Conservation (phyloP, 164 flowering plant genomes). For the Buxus sempervirens region DNA sequence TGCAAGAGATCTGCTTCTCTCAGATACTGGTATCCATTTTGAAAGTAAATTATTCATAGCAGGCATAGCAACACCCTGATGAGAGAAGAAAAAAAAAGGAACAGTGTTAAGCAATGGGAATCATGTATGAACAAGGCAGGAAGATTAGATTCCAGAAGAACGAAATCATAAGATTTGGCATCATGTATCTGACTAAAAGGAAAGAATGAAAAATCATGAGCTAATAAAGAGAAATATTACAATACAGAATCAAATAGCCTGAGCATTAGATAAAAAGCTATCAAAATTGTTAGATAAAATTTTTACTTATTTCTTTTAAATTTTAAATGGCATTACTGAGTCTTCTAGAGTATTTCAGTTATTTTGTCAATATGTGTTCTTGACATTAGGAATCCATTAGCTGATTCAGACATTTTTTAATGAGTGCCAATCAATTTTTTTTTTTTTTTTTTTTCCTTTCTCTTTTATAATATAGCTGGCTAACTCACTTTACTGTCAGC, state of each 20-base stretch:
- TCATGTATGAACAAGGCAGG: not conserved
- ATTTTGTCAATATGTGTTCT: no score
- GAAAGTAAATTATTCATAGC: constrained; percentile 96
- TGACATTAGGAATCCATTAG: no score
- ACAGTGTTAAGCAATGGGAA: constrained; percentile 1
- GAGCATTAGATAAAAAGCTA: no score
- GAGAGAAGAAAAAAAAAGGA: constrained; percentile 23
- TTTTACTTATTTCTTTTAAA: no score
- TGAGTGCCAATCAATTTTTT: no score
- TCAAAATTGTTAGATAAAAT: no score
- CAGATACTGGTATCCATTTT: constrained; percentile 97
- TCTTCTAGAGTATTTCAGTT: no score
- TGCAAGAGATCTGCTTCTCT: constrained; percentile 98
- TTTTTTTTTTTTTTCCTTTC: no score
- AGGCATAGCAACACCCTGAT: constrained; percentile 99
- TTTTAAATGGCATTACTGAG: no score
- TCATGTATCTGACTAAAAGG: not conserved
- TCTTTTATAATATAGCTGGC: no score
- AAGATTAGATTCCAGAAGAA: not conserved
- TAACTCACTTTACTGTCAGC: no score
- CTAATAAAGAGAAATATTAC: not conserved
- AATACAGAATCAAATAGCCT: not conserved
- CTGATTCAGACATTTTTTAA: no score
- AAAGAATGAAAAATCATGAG: not conserved
- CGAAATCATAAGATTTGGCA: not conserved